These are phyloP conservation scores for Helianthus tuberosus DNA, from an alignment of 129 eudicot genomes.

Conservation along the genomic window DNA sequence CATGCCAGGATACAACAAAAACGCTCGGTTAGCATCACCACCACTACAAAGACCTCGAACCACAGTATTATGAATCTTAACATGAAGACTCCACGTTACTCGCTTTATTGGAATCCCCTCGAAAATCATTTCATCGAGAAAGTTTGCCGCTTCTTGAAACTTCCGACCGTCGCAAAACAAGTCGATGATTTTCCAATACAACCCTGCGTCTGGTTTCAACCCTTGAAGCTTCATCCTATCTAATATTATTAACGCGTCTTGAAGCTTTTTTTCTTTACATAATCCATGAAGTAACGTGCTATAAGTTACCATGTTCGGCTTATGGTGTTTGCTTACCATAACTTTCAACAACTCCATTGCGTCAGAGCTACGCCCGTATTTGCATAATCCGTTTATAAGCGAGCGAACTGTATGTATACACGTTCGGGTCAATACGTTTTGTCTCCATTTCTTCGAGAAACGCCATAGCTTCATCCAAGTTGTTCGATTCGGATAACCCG, in stretches of 20 bases:
- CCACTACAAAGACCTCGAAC: constrained; percentile 64
- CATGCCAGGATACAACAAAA: constrained; percentile 62
- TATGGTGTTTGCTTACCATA: constrained; percentile 50
- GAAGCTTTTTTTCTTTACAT: constrained; percentile 60
- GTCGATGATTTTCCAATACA: constrained; percentile 69
- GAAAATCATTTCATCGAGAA: constrained; percentile 89
- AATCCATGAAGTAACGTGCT: constrained; percentile 83
- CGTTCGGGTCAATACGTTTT: constrained; percentile 62
- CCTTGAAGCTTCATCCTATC: constrained; percentile 93
- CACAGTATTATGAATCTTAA: constrained; percentile 63
- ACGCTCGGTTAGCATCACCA: constrained; percentile 51
- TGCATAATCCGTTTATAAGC: constrained; percentile 66
- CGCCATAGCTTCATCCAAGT: constrained; percentile 58
- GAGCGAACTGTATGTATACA: constrained; percentile 78
- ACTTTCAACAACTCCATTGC: constrained; percentile 66
- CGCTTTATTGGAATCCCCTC: constrained; percentile 61
- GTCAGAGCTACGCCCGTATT: constrained; percentile 54
- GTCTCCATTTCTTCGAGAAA: constrained; percentile 71
- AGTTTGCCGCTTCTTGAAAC: constrained; percentile 80
- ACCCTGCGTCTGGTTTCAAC: constrained; percentile 52
- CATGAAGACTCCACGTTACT: constrained; percentile 76
- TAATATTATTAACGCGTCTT: constrained; percentile 63
- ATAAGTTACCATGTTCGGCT: constrained; percentile 74
- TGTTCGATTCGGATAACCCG: constrained; percentile 63
- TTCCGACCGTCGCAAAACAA: constrained; percentile 48